Evolutionary conservation across 2,329 filamentous ascomycete genomes (phyloP).

Genomic region (Hypomyces perniciosus): DNA sequence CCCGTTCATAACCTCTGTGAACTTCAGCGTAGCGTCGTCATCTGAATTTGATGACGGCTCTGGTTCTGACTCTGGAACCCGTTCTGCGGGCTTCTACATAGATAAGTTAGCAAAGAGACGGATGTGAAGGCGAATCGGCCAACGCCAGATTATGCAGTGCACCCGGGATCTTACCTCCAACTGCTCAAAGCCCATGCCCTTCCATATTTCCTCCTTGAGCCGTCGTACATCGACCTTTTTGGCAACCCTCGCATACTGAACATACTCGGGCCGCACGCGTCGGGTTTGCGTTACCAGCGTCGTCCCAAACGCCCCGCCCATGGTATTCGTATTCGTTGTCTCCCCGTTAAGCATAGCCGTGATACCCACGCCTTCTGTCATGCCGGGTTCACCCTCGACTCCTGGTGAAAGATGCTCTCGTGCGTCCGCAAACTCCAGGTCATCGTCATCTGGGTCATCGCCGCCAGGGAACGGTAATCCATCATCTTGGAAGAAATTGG

Average conservation of each 20-base stretch:
- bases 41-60: constrained; percentile 21
- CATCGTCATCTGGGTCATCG: constrained; percentile 59
- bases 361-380: constrained; percentile 43
- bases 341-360: constrained; percentile 47
- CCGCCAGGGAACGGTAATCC: constrained; percentile 62
- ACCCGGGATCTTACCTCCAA: constrained; percentile 38
- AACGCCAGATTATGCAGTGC: not conserved
- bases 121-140: not conserved
- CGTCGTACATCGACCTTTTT: constrained; percentile 66
- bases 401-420: constrained; percentile 71
- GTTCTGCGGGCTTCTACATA: constrained; percentile 1
- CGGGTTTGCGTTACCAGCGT: constrained; percentile 61
- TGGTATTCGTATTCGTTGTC: constrained; percentile 37
- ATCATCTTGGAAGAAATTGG: constrained; percentile 95
- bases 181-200: constrained; percentile 54
- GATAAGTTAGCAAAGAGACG: not conserved
- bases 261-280: constrained; percentile 59
- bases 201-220: constrained; percentile 66
- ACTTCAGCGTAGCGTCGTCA: constrained; percentile 60
- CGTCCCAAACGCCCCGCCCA: constrained; percentile 53
- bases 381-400: constrained; percentile 43
- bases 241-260: constrained; percentile 63
- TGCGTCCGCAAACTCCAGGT: constrained; percentile 72
- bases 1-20: constrained; percentile 87
- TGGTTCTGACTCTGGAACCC: constrained; percentile 24